phyloP scores from a whole-genome alignment of 768 basidiomycete genomes.

The Hydnum rufescens region DNA sequence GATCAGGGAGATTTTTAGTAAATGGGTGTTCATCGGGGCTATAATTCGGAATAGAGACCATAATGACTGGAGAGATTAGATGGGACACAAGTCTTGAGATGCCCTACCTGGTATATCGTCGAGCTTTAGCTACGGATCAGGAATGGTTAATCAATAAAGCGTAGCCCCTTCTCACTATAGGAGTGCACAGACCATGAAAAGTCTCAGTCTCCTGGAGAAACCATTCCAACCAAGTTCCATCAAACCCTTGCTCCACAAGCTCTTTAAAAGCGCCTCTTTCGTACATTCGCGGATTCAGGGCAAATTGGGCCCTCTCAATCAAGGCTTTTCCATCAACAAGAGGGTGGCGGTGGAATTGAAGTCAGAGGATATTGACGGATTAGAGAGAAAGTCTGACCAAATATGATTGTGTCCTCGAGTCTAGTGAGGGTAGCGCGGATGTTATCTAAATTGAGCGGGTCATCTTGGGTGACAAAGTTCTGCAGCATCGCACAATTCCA shows the following conservation, averaged over 20 bases:
- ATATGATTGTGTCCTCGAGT: slow-evolving; percentile 98
- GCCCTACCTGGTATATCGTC: slow-evolving; percentile 75
- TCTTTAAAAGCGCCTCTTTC: slow-evolving; percentile 59
- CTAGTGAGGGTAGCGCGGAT: slow-evolving; percentile 76
- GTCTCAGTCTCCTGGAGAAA: slow-evolving; percentile 87
- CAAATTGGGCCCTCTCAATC: slow-evolving; percentile 95
- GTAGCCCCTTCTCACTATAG: neutral
- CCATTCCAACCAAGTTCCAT: slow-evolving; percentile 93
- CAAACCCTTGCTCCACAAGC: slow-evolving; percentile 49
- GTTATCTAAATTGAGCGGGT: slow-evolving; percentile 71
- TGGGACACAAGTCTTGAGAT: neutral
- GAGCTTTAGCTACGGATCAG: slow-evolving; percentile 54
- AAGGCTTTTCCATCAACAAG: slow-evolving; percentile 26
- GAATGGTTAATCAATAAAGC: neutral
- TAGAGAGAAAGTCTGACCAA: slow-evolving; percentile 22
- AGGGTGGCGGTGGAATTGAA: neutral
- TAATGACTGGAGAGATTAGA: neutral
- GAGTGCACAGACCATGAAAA: slow-evolving; percentile 81
- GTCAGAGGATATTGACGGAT: neutral
- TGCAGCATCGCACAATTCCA: slow-evolving; percentile 14
- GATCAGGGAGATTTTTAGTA: slow-evolving; percentile 57
- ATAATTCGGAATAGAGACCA: slow-evolving; percentile 5
- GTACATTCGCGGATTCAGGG: slow-evolving; percentile 82
- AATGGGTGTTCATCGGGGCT: slow-evolving; percentile 99
- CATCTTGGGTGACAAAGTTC: slow-evolving; percentile 48